Base-by-base conservation (phyloP, 1,284 basidiomycete genomes). In the Volvariella surrecta region DNA sequence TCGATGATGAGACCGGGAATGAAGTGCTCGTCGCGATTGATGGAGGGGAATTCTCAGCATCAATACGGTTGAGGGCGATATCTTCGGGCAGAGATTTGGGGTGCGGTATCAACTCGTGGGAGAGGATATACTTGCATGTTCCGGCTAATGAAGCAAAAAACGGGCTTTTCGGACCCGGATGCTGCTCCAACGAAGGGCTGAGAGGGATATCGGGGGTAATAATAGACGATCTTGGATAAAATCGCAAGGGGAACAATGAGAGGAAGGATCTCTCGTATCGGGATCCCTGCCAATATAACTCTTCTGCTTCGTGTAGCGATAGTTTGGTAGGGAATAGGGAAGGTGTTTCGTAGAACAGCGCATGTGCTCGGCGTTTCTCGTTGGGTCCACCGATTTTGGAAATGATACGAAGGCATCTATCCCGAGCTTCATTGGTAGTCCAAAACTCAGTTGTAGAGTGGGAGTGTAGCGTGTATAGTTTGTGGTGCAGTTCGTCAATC, bases 391-490 rank as follows among this genome's bases (percentile, higher is more conserved):
- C 85, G 28, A 88, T 84, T 56, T 82, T 87, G 10, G 67, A 65
- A 3, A 87, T 77, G 42, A 89, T 89, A 20, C 75, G 68, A 11
- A 80, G 58, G 52, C 76, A 84, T 3, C 85, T 73, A 43, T 75
- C 73, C 30, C 78, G 72, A 1, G 86, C 86, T 55, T 89, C 84
- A 2, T 60, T 58, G 0, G 87, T 90, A 1, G 86, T 82, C 84
- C 86, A 92, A 48, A 91, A 89, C 46, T 77, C 71, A 3, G 83
- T 24, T 37, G 24, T 22, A 44, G 13, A 42, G 18, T 6, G 45
- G 16, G 8, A 47, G 41, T 17, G 57, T 40, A 10, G 51, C n/a
- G n/a, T 35, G 0, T 54, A 47, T 1, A 80, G 57, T 22, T 67
- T 68, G 35, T 76, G 70, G 39, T 63, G 61, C 39, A 89, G 71